A percentile compares a stretch with the other conserved stretches of the same genome.
These are phyloP conservation scores for Lactarius sp. DNA, from an alignment of 768 basidiomycete genomes.

Conservation along the genomic window DNA sequence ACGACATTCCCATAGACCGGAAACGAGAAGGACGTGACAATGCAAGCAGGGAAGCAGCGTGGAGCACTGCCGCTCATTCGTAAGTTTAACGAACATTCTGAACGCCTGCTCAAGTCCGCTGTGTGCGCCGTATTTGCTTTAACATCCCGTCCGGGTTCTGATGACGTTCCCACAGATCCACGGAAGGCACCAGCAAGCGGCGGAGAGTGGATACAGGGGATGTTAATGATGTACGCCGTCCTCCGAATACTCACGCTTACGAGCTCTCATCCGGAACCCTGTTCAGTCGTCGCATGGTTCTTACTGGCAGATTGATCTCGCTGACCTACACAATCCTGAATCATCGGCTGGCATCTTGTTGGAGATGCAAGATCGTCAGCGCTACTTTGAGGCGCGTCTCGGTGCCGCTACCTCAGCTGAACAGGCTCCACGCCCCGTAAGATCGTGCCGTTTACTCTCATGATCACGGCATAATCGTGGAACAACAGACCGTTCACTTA, in stretches of 20 bases:
- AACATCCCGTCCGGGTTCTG: background rate
- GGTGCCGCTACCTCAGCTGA: conserved; percentile 23
- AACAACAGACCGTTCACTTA: conserved; percentile 44
- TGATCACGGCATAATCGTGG: conserved; percentile 9
- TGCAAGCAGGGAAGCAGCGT: conserved; percentile 90
- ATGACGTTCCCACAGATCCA: conserved; percentile 32
- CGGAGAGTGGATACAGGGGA: conserved; percentile 41
- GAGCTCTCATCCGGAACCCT: conserved; percentile 1
- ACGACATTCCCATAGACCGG: conserved; percentile 53
- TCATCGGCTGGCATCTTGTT: conserved; percentile 64
- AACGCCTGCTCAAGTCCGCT: conserved; percentile 76
- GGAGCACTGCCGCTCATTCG: conserved; percentile 89
- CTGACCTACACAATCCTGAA: conserved; percentile 75
- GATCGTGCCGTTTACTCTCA: conserved; percentile 7
- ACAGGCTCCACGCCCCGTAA: conserved; percentile 27
- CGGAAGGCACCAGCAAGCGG: conserved; percentile 57
- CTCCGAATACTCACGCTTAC: background rate
- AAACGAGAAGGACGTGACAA: conserved; percentile 86
- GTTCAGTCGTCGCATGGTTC: conserved; percentile 28
- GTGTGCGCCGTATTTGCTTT: conserved; percentile 43
- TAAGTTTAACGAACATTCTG: conserved; percentile 97
- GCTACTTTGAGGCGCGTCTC: conserved; percentile 72
- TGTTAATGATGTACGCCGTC: conserved; percentile 40
- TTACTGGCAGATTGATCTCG: conserved; percentile 68
- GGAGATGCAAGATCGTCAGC: conserved; percentile 82